Conservation (phyloP, 2,329 filamentous ascomycete species). For the Colletotrichum cereale region DNA sequence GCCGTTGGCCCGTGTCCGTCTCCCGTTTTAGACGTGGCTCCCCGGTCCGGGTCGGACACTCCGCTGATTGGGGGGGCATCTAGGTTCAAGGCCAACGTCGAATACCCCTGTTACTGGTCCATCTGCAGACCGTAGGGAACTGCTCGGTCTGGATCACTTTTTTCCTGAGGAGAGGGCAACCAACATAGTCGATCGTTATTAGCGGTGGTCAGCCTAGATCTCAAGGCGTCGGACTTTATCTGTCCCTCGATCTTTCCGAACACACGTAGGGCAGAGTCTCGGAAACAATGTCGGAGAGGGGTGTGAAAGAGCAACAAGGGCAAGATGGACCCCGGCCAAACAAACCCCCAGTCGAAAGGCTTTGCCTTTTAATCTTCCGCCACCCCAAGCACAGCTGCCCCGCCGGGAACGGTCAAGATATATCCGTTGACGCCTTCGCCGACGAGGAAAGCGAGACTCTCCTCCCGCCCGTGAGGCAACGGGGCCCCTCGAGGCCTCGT, state of each 20-base stretch:
- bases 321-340: background rate
- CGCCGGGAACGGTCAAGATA: slow-evolving; percentile 43
- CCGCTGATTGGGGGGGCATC: slow-evolving; percentile 29
- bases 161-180: no score
- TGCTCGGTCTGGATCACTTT: no score
- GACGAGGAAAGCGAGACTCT: slow-evolving; percentile 35
- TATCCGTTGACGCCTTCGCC: slow-evolving; percentile 41
- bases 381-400: slow-evolving; percentile 48
- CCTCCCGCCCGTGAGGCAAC: slow-evolving; percentile 36
- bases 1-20: background rate
- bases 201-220: background rate
- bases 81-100: background rate
- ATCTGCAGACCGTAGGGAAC: background rate
- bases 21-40: background rate
- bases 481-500: slow-evolving; percentile 22
- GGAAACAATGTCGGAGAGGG: slow-evolving; percentile 9
- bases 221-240: background rate
- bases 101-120: background rate
- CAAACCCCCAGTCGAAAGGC: slow-evolving; percentile 14
- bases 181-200: slow-evolving; percentile 20
- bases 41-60: slow-evolving; percentile 14
- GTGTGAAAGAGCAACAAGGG: no score
- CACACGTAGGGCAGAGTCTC: slow-evolving; percentile 17
- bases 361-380: slow-evolving; percentile 43
- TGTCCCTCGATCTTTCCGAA: slow-evolving; percentile 1